Conservation (phyloP, 768 basidiomycete genomes). For the Lentinula lateritia region DNA sequence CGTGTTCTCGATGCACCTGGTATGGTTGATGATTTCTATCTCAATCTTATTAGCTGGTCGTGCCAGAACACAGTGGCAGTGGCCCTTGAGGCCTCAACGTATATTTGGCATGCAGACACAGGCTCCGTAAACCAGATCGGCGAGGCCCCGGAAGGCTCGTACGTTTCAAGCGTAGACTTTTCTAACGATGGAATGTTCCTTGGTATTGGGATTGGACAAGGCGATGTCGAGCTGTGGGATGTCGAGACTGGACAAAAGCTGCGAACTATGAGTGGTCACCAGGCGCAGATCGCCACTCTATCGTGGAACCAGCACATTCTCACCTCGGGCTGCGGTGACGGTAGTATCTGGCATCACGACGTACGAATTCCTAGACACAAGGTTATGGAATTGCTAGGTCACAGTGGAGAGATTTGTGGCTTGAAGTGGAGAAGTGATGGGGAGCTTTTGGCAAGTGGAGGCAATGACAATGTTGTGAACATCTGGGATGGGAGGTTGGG, state of each 20-base stretch:
- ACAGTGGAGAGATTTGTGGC: slow-evolving; percentile 91
- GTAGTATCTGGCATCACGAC: slow-evolving; percentile 95
- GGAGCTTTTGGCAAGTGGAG: slow-evolving; percentile 88
- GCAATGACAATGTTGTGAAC: slow-evolving; percentile 97
- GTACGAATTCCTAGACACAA: slow-evolving; percentile 85
- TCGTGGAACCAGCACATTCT: slow-evolving; percentile 87
- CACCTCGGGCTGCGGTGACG: slow-evolving; percentile 86
- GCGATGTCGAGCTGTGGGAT: slow-evolving; percentile 95
- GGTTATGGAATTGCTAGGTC: slow-evolving; percentile 85
- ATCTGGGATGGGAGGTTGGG: slow-evolving; percentile 90
- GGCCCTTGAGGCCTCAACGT: slow-evolving; percentile 79
- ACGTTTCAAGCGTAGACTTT: slow-evolving; percentile 74
- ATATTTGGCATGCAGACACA: slow-evolving; percentile 91
- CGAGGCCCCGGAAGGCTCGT: slow-evolving; percentile 70
- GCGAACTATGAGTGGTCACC: slow-evolving; percentile 88
- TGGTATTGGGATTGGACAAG: slow-evolving; percentile 73
- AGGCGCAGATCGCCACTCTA: slow-evolving; percentile 76
- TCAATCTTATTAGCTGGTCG: slow-evolving; percentile 92
- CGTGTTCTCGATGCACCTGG: slow-evolving; percentile 95
- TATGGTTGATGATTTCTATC: slow-evolving; percentile 92
- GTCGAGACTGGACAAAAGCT: slow-evolving; percentile 72
- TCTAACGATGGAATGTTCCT: slow-evolving; percentile 79
- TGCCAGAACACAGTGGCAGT: slow-evolving; percentile 84
- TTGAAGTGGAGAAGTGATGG: slow-evolving; percentile 86
- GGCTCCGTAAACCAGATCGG: slow-evolving; percentile 77